Evolutionary conservation across 345 rosid genomes (phyloP).

Genomic region (Noccaea bulbosa): DNA sequence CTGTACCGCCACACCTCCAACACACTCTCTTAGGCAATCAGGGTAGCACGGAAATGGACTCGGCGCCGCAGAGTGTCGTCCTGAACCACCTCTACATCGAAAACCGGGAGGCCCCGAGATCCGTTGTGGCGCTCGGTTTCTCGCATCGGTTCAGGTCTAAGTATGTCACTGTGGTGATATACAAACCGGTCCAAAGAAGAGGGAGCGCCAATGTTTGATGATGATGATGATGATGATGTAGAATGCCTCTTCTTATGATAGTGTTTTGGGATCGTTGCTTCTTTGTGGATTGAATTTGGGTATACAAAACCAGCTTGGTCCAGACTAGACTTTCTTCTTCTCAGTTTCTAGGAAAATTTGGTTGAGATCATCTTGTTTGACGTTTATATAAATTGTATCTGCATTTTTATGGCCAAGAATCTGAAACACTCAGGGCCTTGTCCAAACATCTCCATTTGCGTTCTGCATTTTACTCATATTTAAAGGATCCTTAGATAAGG

Average conservation of each 20-base stretch:
- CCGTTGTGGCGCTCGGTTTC: conserved; percentile 92
- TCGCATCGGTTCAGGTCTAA: conserved; percentile 89
- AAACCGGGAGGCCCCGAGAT: conserved; percentile 78
- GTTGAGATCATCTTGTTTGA: conserved; percentile 22
- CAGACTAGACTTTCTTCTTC: not conserved
- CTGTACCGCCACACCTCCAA: conserved; percentile 78
- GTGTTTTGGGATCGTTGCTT: conserved; percentile 16
- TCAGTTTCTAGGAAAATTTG: conserved; percentile 31
- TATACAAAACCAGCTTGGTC: conserved; percentile 22
- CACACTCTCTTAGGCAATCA: conserved; percentile 63
- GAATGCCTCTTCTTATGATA: not conserved
- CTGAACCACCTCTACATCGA: conserved; percentile 95
- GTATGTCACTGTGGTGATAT: conserved; percentile 89
- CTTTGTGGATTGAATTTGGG: conserved; percentile 19
- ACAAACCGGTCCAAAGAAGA: conserved; percentile 82
- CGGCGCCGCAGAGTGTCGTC: conserved; percentile 63
- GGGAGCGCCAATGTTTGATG: conserved; percentile 58
- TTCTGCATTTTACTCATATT: not conserved
- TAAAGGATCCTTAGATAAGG: not conserved
- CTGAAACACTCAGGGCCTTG: not conserved
- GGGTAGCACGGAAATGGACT: conserved; percentile 52
- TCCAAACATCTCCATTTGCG: not conserved
- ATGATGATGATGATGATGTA: conserved; percentile 25
- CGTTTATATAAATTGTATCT: conserved; percentile 15
- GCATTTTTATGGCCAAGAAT: conserved; percentile 16